These are phyloP conservation scores for Boletales sp. DNA, from an alignment of 768 basidiomycete species.

Conservation along the genomic window DNA sequence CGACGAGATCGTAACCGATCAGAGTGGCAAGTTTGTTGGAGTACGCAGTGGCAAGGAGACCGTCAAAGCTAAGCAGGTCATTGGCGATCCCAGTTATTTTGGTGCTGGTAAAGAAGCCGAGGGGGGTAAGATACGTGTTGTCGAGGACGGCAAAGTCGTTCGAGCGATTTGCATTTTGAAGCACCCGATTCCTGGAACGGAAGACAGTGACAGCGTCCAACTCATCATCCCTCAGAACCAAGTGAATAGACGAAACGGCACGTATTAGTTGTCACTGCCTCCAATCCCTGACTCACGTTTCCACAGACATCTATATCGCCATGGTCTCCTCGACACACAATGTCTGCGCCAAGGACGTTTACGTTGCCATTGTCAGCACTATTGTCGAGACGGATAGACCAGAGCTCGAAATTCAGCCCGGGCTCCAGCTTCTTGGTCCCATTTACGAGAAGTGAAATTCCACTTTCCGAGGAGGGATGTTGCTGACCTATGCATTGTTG, in stretches of 20 bases:
- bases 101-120: slow-evolving; percentile 63
- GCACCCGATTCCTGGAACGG: slow-evolving; percentile 97
- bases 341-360: slow-evolving; percentile 93
- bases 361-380: slow-evolving; percentile 96
- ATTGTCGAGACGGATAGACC: slow-evolving; percentile 94
- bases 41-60: slow-evolving; percentile 87
- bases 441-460: slow-evolving; percentile 85
- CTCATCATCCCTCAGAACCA: slow-evolving; percentile 99
- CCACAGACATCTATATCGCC: slow-evolving; percentile 94
- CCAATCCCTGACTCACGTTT: slow-evolving; percentile 3
- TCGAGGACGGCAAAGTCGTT: slow-evolving; percentile 93
- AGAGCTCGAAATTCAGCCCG: slow-evolving; percentile 89
- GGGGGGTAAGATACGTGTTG: slow-evolving; percentile 77
- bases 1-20: slow-evolving; percentile 84
- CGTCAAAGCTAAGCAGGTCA: slow-evolving; percentile 95
- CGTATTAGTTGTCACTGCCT: slow-evolving; percentile 22
- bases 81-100: slow-evolving; percentile 98
- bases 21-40: slow-evolving; percentile 86
- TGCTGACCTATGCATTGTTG: slow-evolving; percentile 7
- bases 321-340: slow-evolving; percentile 97
- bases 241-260: slow-evolving; percentile 88
- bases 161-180: slow-evolving; percentile 97
- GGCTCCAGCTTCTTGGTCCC: slow-evolving; percentile 84
- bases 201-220: slow-evolving; percentile 91
- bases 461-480: not conserved